Percentiles rank a stretch among this genome's conserved stretches.
phyloP scores from a whole-genome alignment of 768 basidiomycete genomes.

The Rhodotorula paludigena region DNA sequence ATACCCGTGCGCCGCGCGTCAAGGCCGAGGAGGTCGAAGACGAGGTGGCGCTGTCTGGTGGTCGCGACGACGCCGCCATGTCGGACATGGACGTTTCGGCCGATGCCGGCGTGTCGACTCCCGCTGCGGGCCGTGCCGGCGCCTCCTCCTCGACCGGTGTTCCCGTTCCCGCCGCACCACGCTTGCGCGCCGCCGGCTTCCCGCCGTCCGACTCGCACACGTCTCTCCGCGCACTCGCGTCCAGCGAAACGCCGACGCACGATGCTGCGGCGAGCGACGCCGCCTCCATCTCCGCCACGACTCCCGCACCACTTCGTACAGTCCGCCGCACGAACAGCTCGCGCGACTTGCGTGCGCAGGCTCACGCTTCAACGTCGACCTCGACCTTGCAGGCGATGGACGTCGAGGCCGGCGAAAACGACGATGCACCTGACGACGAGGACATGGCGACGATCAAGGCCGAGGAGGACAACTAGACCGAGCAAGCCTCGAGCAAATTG shows the following conservation, averaged over 20 bases:
- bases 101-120: background rate
- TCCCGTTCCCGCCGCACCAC: background rate
- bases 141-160: background rate
- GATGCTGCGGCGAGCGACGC: too few species aligned
- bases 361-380: conserved; percentile 1
- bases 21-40: conserved; percentile 2
- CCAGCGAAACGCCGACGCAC: background rate
- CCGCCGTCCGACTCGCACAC: background rate
- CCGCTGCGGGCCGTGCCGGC: background rate
- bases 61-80: background rate
- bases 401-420: conserved; percentile 1
- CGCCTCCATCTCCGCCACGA: background rate
- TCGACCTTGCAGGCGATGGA: background rate
- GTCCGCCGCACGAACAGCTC: background rate
- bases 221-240: background rate
- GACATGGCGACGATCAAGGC: background rate
- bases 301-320: background rate
- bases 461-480: background rate
- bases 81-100: background rate
- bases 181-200: background rate
- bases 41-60: too few species aligned
- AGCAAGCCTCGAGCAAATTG: too few species aligned
- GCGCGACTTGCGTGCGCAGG: conserved; percentile 5
- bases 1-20: background rate
- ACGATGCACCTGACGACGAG: background rate